phyloP scores from a whole-genome alignment of 176 grass and related monocot species.

The Musa schizocarpa region DNA sequence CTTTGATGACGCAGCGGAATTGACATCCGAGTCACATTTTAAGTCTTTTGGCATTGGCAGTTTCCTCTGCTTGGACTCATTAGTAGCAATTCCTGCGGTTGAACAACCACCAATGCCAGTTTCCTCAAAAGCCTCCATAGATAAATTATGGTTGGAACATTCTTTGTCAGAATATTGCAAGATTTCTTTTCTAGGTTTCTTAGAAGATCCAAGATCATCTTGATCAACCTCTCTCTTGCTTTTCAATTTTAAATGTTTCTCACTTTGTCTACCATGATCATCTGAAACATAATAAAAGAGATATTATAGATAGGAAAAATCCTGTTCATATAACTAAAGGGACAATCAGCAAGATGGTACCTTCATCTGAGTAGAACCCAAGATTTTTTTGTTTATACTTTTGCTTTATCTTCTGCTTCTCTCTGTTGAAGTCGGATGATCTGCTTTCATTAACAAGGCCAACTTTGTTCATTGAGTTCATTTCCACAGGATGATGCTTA shows the following conservation, averaged over 20 bases:
- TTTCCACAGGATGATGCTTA: constrained; percentile 28
- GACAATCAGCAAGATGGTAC: constrained; percentile 29
- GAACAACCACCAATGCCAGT: constrained; percentile 19
- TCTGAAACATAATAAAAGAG: constrained; percentile 32
- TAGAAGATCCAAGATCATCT: constrained; percentile 54
- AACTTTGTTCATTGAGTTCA: constrained; percentile 30
- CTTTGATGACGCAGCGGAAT: constrained; percentile 18
- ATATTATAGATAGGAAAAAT: constrained; percentile 17
- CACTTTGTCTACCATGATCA: constrained; percentile 37
- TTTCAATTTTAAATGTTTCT: constrained; percentile 74
- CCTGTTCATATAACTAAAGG: constrained; percentile 6
- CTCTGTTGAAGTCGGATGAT: constrained; percentile 38
- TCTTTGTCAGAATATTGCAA: constrained; percentile 33
- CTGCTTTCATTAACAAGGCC: constrained; percentile 29
- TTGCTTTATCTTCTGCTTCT: constrained; percentile 39
- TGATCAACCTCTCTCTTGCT: constrained; percentile 55
- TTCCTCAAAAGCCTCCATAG: constrained; percentile 23
- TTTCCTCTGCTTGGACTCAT: constrained; percentile 8
- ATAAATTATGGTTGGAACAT: constrained; percentile 24
- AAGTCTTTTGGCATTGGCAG: constrained; percentile 21
- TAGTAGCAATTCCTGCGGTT: constrained; percentile 23
- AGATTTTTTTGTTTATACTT: constrained; percentile 45
- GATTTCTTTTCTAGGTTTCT: constrained; percentile 72
- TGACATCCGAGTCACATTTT: constrained; percentile 22
- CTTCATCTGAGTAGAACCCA: constrained; percentile 69